Percentiles rank a stretch among this genome's conserved stretches.
phyloP scores from a whole-genome alignment of 441 rosid genomes.

The Adansonia gregorii region DNA sequence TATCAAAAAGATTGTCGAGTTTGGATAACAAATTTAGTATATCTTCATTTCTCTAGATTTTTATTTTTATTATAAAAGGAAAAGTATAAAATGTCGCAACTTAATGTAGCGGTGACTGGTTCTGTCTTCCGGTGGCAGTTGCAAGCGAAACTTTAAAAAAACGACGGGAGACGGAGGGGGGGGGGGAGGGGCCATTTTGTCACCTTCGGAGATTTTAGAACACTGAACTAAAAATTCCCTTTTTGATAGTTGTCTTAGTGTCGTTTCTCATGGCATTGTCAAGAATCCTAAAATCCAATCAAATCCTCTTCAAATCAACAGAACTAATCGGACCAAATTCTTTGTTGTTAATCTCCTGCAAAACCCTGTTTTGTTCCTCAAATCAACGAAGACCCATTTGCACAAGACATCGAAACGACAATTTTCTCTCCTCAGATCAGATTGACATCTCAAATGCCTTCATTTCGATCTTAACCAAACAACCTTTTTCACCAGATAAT shows the following conservation, averaged over 20 bases:
- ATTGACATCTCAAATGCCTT: constrained; percentile 38
- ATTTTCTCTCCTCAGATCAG: constrained; percentile 37
- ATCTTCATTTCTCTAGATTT: too few species aligned
- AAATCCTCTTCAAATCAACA: constrained; percentile 29
- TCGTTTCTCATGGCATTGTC: constrained; percentile 26
- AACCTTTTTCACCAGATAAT: constrained; percentile 47
- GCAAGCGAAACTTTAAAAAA: neutral
- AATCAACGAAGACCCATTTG: constrained; percentile 35
- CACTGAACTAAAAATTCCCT: neutral
- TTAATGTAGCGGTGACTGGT: neutral
- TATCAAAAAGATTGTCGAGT: too few species aligned
- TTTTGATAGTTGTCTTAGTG: neutral
- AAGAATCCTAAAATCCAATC: constrained; percentile 16
- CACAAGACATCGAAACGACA: constrained; percentile 25
- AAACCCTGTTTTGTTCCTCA: constrained; percentile 17
- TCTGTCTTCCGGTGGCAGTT: neutral
- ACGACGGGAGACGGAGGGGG: neutral
- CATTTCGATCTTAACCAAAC: constrained; percentile 48
- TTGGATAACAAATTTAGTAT: too few species aligned
- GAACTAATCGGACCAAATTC: constrained; percentile 1
- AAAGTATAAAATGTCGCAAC: neutral
- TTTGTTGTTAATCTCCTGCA: neutral
- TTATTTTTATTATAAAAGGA: too few species aligned
- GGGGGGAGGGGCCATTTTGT: neutral
- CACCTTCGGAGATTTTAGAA: neutral